These are phyloP conservation scores for Chalciporus pseudorubinellus DNA, from an alignment of 768 basidiomycete genomes.

Conservation along the genomic window DNA sequence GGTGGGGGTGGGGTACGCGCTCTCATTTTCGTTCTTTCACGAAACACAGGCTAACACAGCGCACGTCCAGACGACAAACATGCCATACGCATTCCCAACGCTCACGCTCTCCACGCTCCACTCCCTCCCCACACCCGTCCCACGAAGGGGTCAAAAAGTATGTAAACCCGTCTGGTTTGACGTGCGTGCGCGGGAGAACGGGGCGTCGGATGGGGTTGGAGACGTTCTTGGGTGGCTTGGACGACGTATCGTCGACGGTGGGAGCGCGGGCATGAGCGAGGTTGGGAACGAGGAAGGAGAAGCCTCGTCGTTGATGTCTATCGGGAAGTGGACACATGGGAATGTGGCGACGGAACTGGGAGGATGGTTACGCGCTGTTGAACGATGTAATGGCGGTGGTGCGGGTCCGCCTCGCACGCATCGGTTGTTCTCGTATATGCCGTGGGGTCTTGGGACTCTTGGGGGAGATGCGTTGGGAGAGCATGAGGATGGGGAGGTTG, in stretches of 20 bases:
- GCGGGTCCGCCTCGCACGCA: slow-evolving; percentile 30
- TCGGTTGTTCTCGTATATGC: slow-evolving; percentile 50
- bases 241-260: slow-evolving; percentile 24
- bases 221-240: slow-evolving; percentile 58
- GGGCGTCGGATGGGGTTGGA: slow-evolving; percentile 57
- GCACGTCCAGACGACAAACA: slow-evolving; percentile 60
- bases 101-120: slow-evolving; percentile 82
- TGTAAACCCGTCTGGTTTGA: slow-evolving; percentile 89
- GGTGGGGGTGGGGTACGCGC: slow-evolving; percentile 60
- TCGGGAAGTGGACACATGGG: slow-evolving; percentile 49
- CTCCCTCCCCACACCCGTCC: slow-evolving; percentile 83
- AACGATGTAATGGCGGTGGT: slow-evolving; percentile 15
- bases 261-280: slow-evolving; percentile 10
- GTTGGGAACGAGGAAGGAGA: not conserved
- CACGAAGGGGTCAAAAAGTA: slow-evolving; percentile 73
- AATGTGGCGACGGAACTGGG: slow-evolving; percentile 60
- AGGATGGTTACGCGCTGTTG: slow-evolving; percentile 52
- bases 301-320: slow-evolving; percentile 1
- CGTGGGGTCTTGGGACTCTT: slow-evolving; percentile 38
- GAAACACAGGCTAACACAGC: not conserved
- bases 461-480: slow-evolving; percentile 26
- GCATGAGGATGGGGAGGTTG: slow-evolving; percentile 27
- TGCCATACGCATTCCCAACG: slow-evolving; percentile 83
- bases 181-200: slow-evolving; percentile 50
- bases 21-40: no score